Evolutionary conservation across 768 basidiomycete species (phyloP).

Genomic region (Phylloporus sp.): DNA sequence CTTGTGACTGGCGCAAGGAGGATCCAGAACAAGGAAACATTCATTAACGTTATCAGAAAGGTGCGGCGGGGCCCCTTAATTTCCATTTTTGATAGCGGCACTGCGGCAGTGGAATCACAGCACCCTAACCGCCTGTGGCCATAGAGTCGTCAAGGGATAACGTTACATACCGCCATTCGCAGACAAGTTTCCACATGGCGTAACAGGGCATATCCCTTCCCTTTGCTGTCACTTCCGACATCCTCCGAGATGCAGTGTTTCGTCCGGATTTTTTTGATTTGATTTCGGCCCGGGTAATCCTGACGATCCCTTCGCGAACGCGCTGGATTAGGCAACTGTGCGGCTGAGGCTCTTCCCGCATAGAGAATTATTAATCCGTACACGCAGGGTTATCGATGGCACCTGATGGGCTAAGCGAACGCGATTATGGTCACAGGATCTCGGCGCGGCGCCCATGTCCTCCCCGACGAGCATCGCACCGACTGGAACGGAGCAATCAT

Average conservation of each 20-base stretch:
- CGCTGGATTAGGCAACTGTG: constrained; percentile 15
- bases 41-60: neutral
- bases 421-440: constrained; percentile 14
- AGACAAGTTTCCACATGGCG: constrained; percentile 18
- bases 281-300: constrained; percentile 25
- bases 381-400: constrained; percentile 21
- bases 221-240: constrained; percentile 24
- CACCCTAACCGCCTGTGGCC: neutral
- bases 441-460: constrained; percentile 9
- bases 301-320: constrained; percentile 32
- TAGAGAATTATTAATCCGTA: constrained; percentile 24
- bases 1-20: constrained; percentile 2
- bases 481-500: constrained; percentile 20
- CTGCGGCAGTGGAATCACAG: constrained; percentile 1
- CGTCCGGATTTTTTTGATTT: constrained; percentile 3
- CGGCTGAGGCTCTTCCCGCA: constrained; percentile 16
- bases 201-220: constrained; percentile 21
- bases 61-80: constrained; percentile 13
- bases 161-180: constrained; percentile 6
- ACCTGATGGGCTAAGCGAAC: constrained; percentile 7
- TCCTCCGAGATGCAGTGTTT: constrained; percentile 18
- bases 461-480: constrained; percentile 16
- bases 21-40: constrained; percentile 5
- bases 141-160: constrained; percentile 11
- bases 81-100: constrained; percentile 7